Conservation (phyloP, 225 moss, liverwort and hornwort species). For the Polytrichum formosum region DNA sequence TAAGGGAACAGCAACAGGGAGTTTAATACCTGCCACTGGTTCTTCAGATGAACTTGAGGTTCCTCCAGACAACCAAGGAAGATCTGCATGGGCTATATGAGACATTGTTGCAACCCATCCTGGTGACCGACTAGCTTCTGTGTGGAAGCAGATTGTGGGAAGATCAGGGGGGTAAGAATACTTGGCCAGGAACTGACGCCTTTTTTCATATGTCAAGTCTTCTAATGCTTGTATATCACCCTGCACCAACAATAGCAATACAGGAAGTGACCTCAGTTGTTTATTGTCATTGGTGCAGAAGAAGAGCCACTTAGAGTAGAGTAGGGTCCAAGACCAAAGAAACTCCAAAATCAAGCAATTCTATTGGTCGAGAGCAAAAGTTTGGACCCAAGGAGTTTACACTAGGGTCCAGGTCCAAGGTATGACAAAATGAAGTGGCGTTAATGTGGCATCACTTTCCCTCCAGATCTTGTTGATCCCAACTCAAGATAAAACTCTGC, state of each 20-base stretch:
- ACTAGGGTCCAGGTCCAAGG: too few relatives aligned
- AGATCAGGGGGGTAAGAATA: constrained; percentile 73
- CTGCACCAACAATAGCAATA: constrained; percentile 15
- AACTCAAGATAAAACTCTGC: too few relatives aligned
- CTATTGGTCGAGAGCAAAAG: too few relatives aligned
- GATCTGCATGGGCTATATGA: constrained; percentile 79
- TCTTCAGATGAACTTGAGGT: constrained; percentile 15
- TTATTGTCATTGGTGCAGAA: too few relatives aligned
- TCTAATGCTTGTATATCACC: constrained; percentile 84
- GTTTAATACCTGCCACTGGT: constrained; percentile 57
- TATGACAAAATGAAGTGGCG: too few relatives aligned
- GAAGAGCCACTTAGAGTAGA: too few relatives aligned
- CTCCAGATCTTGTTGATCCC: too few relatives aligned
- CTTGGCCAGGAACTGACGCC: constrained; percentile 70
- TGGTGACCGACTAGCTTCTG: constrained; percentile 84
- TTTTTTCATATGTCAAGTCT: constrained; percentile 84
- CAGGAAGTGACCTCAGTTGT: too few relatives aligned
- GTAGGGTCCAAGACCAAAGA: too few relatives aligned
- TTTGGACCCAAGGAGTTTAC: too few relatives aligned
- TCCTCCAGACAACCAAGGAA: constrained; percentile 51
- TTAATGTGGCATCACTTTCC: too few relatives aligned
- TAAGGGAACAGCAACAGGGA: constrained; percentile 63
- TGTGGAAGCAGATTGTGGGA: constrained; percentile 90
- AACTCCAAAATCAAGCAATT: too few relatives aligned
- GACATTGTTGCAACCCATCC: constrained; percentile 88